A percentile compares a stretch with the other conserved stretches of the same genome.
Evolutionary conservation across 108 stramenopile genomes (phyloP).

Genomic region (Mayamaea pseudoterrestris): DNA sequence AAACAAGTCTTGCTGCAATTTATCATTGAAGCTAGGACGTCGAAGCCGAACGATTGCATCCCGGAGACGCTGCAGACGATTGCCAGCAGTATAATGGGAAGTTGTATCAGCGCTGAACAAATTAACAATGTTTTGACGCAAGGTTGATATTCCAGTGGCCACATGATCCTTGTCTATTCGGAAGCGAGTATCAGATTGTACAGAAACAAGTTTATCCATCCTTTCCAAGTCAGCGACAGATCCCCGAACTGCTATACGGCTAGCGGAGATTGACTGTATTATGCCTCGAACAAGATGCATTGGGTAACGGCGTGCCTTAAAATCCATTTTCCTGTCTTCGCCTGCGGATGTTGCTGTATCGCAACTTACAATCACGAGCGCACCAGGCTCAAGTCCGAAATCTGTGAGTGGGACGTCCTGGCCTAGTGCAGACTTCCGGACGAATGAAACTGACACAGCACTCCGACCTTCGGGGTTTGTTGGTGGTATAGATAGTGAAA

Average conservation of each 20-base stretch:
- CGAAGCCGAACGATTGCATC: slow-evolving; percentile 22
- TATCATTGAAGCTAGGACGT: slow-evolving; percentile 16
- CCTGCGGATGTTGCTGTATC: slow-evolving; percentile 33
- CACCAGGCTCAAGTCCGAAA: slow-evolving; percentile 27
- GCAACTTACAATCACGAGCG: slow-evolving; percentile 55
- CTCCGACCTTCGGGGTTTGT: not conserved
- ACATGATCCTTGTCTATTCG: slow-evolving; percentile 67
- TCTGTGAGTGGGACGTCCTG: no score
- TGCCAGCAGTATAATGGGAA: not conserved
- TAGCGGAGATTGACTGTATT: slow-evolving; percentile 20
- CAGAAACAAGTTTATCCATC: slow-evolving; percentile 22
- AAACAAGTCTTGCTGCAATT: slow-evolving; percentile 7
- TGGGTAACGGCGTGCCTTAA: slow-evolving; percentile 11
- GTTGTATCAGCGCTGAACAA: slow-evolving; percentile 15
- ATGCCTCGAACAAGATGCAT: slow-evolving; percentile 58
- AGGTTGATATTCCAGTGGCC: slow-evolving; percentile 38
- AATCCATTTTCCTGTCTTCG: no score
- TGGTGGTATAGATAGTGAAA: not conserved
- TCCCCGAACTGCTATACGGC: slow-evolving; percentile 26
- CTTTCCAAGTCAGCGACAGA: slow-evolving; percentile 31
- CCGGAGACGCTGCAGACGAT: slow-evolving; percentile 24
- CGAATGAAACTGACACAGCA: not conserved
- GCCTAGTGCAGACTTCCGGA: no score
- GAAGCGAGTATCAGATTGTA: slow-evolving; percentile 14
- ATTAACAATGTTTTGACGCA: slow-evolving; percentile 68